Percentiles rank a stretch among this genome's conserved stretches.
Conservation (phyloP, 306 rosid species). For the Comarum palustre region DNA sequence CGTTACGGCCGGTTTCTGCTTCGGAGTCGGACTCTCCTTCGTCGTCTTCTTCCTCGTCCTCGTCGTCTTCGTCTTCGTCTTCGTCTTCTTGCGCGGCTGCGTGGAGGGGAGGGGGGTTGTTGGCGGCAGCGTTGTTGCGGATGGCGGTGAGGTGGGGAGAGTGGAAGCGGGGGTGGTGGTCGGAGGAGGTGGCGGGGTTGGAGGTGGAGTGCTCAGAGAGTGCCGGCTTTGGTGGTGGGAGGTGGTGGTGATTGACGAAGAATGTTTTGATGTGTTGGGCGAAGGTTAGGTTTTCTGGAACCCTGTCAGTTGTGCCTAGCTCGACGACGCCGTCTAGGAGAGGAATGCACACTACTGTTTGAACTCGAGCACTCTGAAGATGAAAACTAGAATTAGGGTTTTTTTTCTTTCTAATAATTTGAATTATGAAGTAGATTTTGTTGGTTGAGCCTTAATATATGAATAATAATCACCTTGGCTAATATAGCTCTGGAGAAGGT, state of each 20-base stretch:
- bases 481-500: constrained; percentile 84
- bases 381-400: too few species aligned
- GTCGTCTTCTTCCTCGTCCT: constrained; percentile 31
- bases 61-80: constrained; percentile 49
- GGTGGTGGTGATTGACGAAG: constrained; percentile 47
- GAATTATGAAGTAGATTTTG: neutral
- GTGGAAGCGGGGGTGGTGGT: constrained; percentile 38
- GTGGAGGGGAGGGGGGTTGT: constrained; percentile 26
- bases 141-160: constrained; percentile 33
- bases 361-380: constrained; percentile 79
- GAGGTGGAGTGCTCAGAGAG: constrained; percentile 88
- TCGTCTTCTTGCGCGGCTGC: constrained; percentile 27
- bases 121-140: constrained; percentile 28
- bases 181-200: constrained; percentile 63
- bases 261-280: constrained; percentile 67
- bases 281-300: constrained; percentile 62
- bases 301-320: constrained; percentile 76
- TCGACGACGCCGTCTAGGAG: constrained; percentile 86
- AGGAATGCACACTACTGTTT: constrained; percentile 95
- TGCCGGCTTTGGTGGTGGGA: constrained; percentile 67
- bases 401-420: neutral
- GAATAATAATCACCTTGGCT: constrained; percentile 57
- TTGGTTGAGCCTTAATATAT: neutral
- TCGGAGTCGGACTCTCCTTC: constrained; percentile 54
- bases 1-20: constrained; percentile 37